These are phyloP conservation scores for Cubamyces sp. DNA, from an alignment of 768 basidiomycete species.

Conservation along the genomic window DNA sequence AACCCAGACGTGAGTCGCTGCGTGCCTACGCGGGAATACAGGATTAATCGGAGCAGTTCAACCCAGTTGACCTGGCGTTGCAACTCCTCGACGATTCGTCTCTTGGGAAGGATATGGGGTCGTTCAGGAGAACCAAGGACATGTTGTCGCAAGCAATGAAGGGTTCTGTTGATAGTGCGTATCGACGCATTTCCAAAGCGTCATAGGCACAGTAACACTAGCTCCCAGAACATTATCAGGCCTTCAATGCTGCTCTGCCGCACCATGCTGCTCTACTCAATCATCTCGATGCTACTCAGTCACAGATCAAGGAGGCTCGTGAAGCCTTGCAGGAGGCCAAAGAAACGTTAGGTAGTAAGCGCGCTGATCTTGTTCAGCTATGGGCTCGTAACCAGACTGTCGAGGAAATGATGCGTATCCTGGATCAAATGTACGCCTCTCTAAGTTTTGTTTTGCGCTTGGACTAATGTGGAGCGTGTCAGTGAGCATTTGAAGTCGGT, in stretches of 20 bases:
- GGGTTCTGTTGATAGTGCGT: slow-evolving; percentile 87
- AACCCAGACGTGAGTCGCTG: slow-evolving; percentile 68
- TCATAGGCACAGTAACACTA: slow-evolving; percentile 15
- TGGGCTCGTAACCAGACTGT: slow-evolving; percentile 90
- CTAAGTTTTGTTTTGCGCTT: slow-evolving; percentile 47
- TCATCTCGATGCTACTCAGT: slow-evolving; percentile 74
- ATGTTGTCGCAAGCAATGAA: slow-evolving; percentile 81
- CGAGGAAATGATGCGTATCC: slow-evolving; percentile 92
- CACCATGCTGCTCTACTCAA: slow-evolving; percentile 81
- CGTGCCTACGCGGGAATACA: not conserved
- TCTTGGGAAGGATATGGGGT: slow-evolving; percentile 71
- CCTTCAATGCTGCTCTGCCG: slow-evolving; percentile 92
- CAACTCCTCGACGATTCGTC: slow-evolving; percentile 82
- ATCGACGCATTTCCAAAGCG: not conserved
- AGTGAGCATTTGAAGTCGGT: slow-evolving; percentile 91
- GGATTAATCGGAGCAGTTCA: slow-evolving; percentile 62
- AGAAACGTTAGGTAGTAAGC: slow-evolving; percentile 76
- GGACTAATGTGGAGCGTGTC: slow-evolving; percentile 20
- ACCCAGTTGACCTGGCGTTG: slow-evolving; percentile 91
- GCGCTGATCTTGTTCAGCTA: slow-evolving; percentile 87
- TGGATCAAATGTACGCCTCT: slow-evolving; percentile 93
- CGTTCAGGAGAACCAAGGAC: slow-evolving; percentile 76
- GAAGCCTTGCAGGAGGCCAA: slow-evolving; percentile 75
- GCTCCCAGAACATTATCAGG: slow-evolving; percentile 82
- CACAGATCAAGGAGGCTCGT: slow-evolving; percentile 73